phyloP scores from a whole-genome alignment of 768 basidiomycete genomes.

The Mycena leptocephala region DNA sequence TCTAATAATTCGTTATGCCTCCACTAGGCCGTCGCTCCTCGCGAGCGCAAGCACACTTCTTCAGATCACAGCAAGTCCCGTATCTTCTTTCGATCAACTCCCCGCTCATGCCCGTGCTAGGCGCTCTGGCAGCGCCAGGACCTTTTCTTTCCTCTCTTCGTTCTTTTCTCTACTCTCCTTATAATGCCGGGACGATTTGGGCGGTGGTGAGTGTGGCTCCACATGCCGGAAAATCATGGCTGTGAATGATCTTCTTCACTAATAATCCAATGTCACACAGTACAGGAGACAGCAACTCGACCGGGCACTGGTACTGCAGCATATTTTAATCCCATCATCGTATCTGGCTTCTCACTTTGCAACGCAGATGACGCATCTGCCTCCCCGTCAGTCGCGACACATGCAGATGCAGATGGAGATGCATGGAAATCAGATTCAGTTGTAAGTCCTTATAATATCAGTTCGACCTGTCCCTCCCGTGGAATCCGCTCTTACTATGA shows the following conservation, averaged over 20 bases:
- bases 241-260: neutral
- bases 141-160: conserved; percentile 10
- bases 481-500: conserved; percentile 30
- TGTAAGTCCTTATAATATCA: conserved; percentile 31
- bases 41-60: conserved; percentile 19
- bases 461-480: neutral
- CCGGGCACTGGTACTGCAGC: conserved; percentile 2
- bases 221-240: neutral
- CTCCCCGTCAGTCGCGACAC: conserved; percentile 21
- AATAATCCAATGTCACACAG: conserved; percentile 23
- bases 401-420: conserved; percentile 29
- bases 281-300: conserved; percentile 8
- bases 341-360: conserved; percentile 17
- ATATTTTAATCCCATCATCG: conserved; percentile 11
- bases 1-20: conserved; percentile 26
- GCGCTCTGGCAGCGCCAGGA: conserved; percentile 35
- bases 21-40: conserved; percentile 12
- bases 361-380: conserved; percentile 17
- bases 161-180: conserved; percentile 7
- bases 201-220: conserved; percentile 1
- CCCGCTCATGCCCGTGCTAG: neutral
- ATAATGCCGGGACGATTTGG: conserved; percentile 8
- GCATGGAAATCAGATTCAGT: conserved; percentile 8
- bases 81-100: neutral
- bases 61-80: conserved; percentile 20